Evolutionary conservation across 345 rosid species (phyloP), one percentile per base, ranked within the genome.

Genomic region (Syzygium grande): DNA sequence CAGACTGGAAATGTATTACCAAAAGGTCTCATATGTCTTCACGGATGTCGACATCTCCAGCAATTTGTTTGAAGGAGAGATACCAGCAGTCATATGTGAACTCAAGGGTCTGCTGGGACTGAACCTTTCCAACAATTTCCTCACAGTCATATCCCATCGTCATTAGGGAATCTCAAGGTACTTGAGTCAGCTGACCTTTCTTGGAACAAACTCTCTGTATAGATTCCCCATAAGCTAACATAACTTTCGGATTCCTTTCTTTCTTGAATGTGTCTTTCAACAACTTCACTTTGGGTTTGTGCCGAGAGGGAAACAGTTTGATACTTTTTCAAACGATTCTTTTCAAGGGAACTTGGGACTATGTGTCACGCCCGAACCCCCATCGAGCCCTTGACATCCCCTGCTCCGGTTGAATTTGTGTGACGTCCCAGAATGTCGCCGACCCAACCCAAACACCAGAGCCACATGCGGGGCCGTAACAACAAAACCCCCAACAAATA

Each of bases 51-150:
- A 86, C 30, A 79, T 89, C 21, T 61, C 91, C 0, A 49, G 61
- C 84, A 90, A 90, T n/a, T n/a, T 41, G 15, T 90, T 90, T 21
- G 51, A 15, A 49, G 89, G 91, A 29, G 84, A 73, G 27, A 84
- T 88, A 49, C 89, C 89, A 11, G 5, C 29, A 56, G 13, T 85
- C 88, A 25, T 41, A 43, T 86, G 88, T 43, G 86, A 17, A 84
- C 86, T 29, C 55, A 61, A 29, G 34, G 41, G 19, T 34, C 14
- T 78, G 27, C 25, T 22, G 12, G 61, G 11, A 23, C 12, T 23
- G 11, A 23, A 56, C 14, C 77, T 90, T 38, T 88, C 91, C 0
- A 51, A 38, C 86, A 90, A 90, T 56, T 9, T 21, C 0, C 86
- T 90, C 7, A 52, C 1, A 7, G 88, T 85, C 80, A 27, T 11